Conservation (phyloP, 148 eudicot species). For the Pouteria glomerata region DNA sequence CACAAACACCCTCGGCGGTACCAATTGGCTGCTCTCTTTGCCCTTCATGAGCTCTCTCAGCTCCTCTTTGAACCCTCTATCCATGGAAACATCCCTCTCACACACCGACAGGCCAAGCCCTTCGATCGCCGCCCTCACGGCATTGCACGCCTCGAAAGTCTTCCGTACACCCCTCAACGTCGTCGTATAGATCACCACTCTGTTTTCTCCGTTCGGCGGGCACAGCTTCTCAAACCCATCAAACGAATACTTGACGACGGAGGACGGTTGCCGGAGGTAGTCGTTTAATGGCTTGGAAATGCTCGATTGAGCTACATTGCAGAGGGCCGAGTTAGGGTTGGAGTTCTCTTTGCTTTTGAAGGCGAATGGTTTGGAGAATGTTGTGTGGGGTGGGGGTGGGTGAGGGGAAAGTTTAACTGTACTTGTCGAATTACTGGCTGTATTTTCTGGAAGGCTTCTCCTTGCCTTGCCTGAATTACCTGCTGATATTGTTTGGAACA, state of each 20-base stretch:
- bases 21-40: constrained; percentile 20
- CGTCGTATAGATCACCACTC: constrained; percentile 65
- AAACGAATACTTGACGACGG: constrained; percentile 9
- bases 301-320: background rate
- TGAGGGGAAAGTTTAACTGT: constrained; percentile 53
- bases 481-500: no score
- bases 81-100: constrained; percentile 92
- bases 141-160: constrained; percentile 73
- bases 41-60: constrained; percentile 47
- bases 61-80: constrained; percentile 66
- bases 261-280: background rate
- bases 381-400: constrained; percentile 20
- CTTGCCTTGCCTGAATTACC: no score
- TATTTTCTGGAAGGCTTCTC: no score
- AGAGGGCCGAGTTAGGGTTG: constrained; percentile 27
- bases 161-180: constrained; percentile 61
- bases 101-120: constrained; percentile 37
- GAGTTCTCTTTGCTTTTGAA: constrained; percentile 33
- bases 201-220: constrained; percentile 64
- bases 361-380: constrained; percentile 2
- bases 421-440: no score
- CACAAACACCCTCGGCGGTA: constrained; percentile 67
- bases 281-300: constrained; percentile 7
- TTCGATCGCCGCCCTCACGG: constrained; percentile 50
- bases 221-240: constrained; percentile 47